Percentiles rank a stretch among this genome's conserved stretches.
Conservation (phyloP, 2,329 filamentous ascomycete genomes). For the Cladosporium colombiae region DNA sequence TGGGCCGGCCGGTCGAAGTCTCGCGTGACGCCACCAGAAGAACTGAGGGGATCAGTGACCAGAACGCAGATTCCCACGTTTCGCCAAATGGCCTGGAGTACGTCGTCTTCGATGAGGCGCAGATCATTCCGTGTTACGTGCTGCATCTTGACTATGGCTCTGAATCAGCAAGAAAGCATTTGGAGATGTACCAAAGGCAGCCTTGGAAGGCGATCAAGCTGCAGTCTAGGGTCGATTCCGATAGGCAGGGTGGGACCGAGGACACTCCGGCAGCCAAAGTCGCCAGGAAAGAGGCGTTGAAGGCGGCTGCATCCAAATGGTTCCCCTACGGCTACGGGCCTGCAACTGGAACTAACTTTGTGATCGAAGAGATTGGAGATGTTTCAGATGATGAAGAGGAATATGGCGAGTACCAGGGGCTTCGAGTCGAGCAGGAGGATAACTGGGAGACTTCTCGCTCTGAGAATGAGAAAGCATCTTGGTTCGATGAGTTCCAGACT, state of each 20-base stretch:
- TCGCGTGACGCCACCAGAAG: slow-evolving; percentile 21
- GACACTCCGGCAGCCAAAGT: slow-evolving; percentile 40
- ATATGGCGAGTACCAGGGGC: slow-evolving; percentile 23
- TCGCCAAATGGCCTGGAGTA: slow-evolving; percentile 44
- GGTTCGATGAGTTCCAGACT: slow-evolving; percentile 27
- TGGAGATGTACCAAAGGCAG: slow-evolving; percentile 23
- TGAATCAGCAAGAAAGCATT: slow-evolving; percentile 35
- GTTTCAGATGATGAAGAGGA: slow-evolving; percentile 26
- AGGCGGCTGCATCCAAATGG: slow-evolving; percentile 48
- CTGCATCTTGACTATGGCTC: slow-evolving; percentile 48
- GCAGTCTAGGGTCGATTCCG: background rate
- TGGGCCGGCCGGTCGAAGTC: slow-evolving; percentile 44
- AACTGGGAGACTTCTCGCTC: slow-evolving; percentile 12
- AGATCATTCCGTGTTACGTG: slow-evolving; percentile 50
- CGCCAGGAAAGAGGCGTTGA: slow-evolving; percentile 41
- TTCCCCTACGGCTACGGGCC: slow-evolving; percentile 52
- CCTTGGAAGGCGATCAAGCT: background rate
- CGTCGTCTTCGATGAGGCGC: slow-evolving; percentile 46
- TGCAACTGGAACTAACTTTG: slow-evolving; percentile 45
- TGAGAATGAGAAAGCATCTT: slow-evolving; percentile 20
- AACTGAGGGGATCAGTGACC: background rate
- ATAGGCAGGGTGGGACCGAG: background rate
- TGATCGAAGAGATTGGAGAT: slow-evolving; percentile 50
- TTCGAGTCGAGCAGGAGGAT: slow-evolving; percentile 17
- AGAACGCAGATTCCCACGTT: slow-evolving; percentile 26